These are phyloP conservation scores for Ceratobasidium sp. DNA, from an alignment of 1,284 basidiomycete genomes.

Conservation along the genomic window DNA sequence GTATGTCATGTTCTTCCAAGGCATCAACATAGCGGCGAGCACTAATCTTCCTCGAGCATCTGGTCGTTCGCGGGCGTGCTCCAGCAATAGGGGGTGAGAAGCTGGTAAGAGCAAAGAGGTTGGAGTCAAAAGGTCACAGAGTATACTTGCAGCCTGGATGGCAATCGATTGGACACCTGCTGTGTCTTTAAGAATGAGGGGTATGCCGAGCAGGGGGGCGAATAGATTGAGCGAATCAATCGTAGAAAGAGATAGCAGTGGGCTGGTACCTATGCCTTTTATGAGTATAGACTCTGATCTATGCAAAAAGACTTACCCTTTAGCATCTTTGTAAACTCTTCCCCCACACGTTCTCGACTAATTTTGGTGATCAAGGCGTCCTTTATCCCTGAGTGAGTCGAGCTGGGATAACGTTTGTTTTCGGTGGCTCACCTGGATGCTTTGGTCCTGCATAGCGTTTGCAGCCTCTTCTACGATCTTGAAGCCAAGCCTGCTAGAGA, in stretches of 20 bases:
- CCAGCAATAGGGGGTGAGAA: constrained; percentile 49
- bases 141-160: constrained; percentile 68
- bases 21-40: constrained; percentile 75
- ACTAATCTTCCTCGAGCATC: constrained; percentile 70
- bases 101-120: constrained; percentile 49
- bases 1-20: constrained; percentile 70
- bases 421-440: constrained; percentile 70
- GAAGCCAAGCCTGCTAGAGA: constrained; percentile 91
- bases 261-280: constrained; percentile 68
- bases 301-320: constrained; percentile 63
- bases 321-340: constrained; percentile 92
- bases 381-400: constrained; percentile 57
- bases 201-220: constrained; percentile 73
- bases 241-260: constrained; percentile 76
- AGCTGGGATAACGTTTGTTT: neutral
- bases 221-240: constrained; percentile 79
- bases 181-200: constrained; percentile 59
- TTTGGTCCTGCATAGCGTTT: constrained; percentile 70
- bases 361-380: constrained; percentile 80
- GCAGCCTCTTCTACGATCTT: constrained; percentile 77
- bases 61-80: constrained; percentile 42
- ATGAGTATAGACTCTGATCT: neutral
- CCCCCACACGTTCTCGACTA: constrained; percentile 88
- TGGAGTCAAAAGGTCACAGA: constrained; percentile 62
- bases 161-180: constrained; percentile 59